Conservation (phyloP, 345 rosid species). For the Streptanthus diversifolius region DNA sequence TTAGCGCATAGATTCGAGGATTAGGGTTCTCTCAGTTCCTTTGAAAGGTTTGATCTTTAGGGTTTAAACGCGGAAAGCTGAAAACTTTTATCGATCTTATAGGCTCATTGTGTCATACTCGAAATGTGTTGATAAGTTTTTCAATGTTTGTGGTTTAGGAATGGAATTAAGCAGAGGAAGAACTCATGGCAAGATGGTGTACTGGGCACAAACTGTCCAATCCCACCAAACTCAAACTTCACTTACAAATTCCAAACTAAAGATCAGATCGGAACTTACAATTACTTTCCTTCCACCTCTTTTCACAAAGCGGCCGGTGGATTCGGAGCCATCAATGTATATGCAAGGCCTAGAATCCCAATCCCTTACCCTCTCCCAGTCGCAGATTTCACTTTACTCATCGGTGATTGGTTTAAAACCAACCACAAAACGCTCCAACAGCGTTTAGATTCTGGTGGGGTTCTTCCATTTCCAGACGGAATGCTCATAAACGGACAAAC, state of each 20-base stretch:
- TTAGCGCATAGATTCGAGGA: neutral
- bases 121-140: neutral
- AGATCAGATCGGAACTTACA: constrained; percentile 85
- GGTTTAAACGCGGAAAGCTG: neutral
- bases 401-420: constrained; percentile 86
- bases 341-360: constrained; percentile 64
- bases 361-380: constrained; percentile 68
- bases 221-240: constrained; percentile 74
- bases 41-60: constrained; percentile 1
- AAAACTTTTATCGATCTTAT: neutral
- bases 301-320: constrained; percentile 90
- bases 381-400: constrained; percentile 66
- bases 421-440: constrained; percentile 48
- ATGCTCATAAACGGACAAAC: constrained; percentile 61
- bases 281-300: constrained; percentile 76
- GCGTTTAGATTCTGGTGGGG: constrained; percentile 57
- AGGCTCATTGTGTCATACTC: neutral
- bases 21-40: neutral
- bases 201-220: constrained; percentile 79
- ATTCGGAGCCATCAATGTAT: constrained; percentile 63
- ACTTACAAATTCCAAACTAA: constrained; percentile 81
- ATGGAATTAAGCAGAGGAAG: constrained; percentile 85
- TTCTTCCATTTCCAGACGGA: constrained; percentile 66
- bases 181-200: constrained; percentile 94
- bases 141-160: constrained; percentile 41